Percentiles rank a stretch among this genome's conserved stretches.
phyloP scores from a whole-genome alignment of 768 basidiomycete genomes.

The Psilocybe cyanescens region DNA sequence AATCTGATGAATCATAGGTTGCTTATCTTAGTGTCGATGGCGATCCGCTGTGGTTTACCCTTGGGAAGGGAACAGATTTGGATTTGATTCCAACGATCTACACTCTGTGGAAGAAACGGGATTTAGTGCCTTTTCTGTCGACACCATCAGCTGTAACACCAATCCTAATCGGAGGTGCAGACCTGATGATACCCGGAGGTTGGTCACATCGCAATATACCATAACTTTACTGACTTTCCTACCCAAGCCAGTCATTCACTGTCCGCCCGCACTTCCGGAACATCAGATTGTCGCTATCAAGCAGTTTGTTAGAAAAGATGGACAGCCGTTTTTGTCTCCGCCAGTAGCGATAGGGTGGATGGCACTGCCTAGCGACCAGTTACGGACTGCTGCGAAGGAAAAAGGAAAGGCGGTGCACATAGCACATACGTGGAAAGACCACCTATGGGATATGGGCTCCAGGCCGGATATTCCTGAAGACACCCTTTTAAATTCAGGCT shows the following conservation, averaged over 20 bases:
- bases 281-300: slow-evolving; percentile 67
- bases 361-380: slow-evolving; percentile 55
- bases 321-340: slow-evolving; percentile 42
- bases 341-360: slow-evolving; percentile 81
- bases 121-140: slow-evolving; percentile 70
- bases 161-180: slow-evolving; percentile 76
- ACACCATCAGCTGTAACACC: slow-evolving; percentile 76
- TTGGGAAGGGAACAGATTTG: slow-evolving; percentile 63
- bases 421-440: slow-evolving; percentile 78
- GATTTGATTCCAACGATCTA: slow-evolving; percentile 82
- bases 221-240: slow-evolving; percentile 13
- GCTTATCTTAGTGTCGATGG: slow-evolving; percentile 66
- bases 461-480: slow-evolving; percentile 59
- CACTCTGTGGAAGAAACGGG: slow-evolving; percentile 76
- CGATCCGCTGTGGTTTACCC: slow-evolving; percentile 79
- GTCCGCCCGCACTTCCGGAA: slow-evolving; percentile 42
- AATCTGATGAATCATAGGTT: slow-evolving; percentile 42
- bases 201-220: slow-evolving; percentile 26
- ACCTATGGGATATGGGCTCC: slow-evolving; percentile 73
- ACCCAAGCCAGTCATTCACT: slow-evolving; percentile 61
- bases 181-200: slow-evolving; percentile 91
- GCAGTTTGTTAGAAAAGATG: slow-evolving; percentile 43
- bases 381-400: slow-evolving; percentile 43
- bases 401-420: slow-evolving; percentile 83
- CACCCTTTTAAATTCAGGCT: slow-evolving; percentile 23